These are phyloP conservation scores for Epichloe elymi DNA, from an alignment of 2,329 filamentous ascomycete species.

Conservation along the genomic window DNA sequence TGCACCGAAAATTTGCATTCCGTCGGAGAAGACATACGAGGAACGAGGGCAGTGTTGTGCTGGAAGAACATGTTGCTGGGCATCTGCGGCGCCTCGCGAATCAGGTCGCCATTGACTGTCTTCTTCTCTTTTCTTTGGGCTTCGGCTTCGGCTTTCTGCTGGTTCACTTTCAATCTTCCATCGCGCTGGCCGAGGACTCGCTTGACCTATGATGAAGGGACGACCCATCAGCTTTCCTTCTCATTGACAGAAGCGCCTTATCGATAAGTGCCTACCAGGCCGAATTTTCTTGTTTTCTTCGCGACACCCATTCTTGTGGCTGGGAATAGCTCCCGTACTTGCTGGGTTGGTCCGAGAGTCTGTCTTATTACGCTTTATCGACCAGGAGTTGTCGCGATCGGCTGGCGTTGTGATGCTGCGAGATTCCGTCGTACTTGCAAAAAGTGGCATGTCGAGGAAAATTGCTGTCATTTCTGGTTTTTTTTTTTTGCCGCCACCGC, in stretches of 20 bases:
- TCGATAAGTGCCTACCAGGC: constrained; percentile 34
- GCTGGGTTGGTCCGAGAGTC: background rate
- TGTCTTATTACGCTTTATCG: too few species aligned
- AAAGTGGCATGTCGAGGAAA: constrained; percentile 5
- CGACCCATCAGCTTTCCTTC: background rate
- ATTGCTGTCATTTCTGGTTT: constrained; percentile 3
- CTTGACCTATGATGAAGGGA: constrained; percentile 45
- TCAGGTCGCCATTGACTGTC: constrained; percentile 43
- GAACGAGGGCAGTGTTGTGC: constrained; percentile 74
- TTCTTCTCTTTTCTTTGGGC: constrained; percentile 47
- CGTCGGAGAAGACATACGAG: constrained; percentile 21
- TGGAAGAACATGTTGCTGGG: constrained; percentile 78
- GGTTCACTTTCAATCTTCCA: constrained; percentile 69
- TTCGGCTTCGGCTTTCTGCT: constrained; percentile 47
- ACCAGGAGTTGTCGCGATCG: background rate
- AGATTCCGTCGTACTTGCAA: background rate
- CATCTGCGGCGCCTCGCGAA: constrained; percentile 71
- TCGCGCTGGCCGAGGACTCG: constrained; percentile 72
- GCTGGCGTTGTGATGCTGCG: background rate
- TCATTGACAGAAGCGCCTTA: constrained; percentile 10
- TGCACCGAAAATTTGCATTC: background rate
- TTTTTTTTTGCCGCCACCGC: background rate
- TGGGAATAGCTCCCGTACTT: background rate
- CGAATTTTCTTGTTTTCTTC: constrained; percentile 90
- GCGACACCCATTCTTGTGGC: constrained; percentile 59